Conservation (phyloP, 306 rosid species). For the Sicyos edulis region DNA sequence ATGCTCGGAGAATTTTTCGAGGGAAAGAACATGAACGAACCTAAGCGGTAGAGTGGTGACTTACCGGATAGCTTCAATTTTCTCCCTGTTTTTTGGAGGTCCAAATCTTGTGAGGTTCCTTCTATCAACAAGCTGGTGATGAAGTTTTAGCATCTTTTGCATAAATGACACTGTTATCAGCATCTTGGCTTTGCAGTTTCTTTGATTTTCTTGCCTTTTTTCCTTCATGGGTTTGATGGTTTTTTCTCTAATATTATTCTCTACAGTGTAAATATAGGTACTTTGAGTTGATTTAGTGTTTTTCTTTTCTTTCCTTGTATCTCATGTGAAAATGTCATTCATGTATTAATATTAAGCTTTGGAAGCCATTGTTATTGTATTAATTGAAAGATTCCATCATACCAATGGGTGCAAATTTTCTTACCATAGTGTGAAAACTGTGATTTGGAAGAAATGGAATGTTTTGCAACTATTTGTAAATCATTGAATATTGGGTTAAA, state of each 20-base stretch:
- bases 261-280: constrained; percentile 15
- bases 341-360: constrained; percentile 1
- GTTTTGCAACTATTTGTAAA: neutral
- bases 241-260: neutral
- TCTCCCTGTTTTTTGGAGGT: constrained; percentile 9
- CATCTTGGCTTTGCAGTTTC: constrained; percentile 2
- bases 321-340: neutral
- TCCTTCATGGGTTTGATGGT: neutral
- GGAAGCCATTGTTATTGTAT: neutral
- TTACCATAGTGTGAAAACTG: neutral
- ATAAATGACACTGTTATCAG: neutral
- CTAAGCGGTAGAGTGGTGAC: constrained; percentile 35
- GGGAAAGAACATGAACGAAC: constrained; percentile 72
- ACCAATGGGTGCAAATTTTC: neutral
- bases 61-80: neutral
- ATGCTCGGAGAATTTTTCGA: constrained; percentile 95
- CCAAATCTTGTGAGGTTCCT: constrained; percentile 9
- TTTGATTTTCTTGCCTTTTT: constrained; percentile 1
- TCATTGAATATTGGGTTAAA: neutral
- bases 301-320: neutral
- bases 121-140: neutral
- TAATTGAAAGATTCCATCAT: neutral
- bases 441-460: neutral
- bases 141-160: neutral
- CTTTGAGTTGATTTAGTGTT: neutral